Conservation (phyloP, 768 basidiomycete genomes). For the Pholiota microspora region DNA sequence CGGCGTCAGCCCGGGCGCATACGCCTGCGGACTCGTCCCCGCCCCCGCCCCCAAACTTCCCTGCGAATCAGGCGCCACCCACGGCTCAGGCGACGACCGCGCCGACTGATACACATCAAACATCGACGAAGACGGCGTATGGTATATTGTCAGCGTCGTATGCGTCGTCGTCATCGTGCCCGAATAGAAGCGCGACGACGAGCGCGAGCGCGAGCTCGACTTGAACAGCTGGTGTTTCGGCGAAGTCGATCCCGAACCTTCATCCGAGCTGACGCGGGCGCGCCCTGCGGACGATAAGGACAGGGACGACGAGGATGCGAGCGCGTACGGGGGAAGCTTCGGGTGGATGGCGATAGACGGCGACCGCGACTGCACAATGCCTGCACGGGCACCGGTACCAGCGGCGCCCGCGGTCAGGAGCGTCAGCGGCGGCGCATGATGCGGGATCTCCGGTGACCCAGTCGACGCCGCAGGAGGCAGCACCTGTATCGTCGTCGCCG, state of each 20-base stretch:
- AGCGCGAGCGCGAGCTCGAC: constrained; percentile 49
- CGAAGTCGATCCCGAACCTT: background rate
- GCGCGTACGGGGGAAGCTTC: background rate
- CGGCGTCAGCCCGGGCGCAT: background rate
- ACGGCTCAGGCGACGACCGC: constrained; percentile 53
- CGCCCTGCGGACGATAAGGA: background rate
- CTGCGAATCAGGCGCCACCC: background rate
- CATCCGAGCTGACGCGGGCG: background rate
- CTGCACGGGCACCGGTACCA: background rate
- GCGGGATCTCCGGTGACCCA: constrained; percentile 1
- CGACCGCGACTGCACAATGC: constrained; percentile 24
- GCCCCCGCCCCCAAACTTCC: constrained; percentile 1
- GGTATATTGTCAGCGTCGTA: constrained; percentile 62
- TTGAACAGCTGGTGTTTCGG: constrained; percentile 29
- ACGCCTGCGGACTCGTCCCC: constrained; percentile 9
- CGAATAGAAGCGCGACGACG: constrained; percentile 38
- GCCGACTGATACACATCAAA: constrained; percentile 66
- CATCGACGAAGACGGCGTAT: constrained; percentile 79
- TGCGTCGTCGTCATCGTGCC: constrained; percentile 58
- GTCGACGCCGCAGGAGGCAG: constrained; percentile 10
- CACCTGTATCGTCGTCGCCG: background rate
- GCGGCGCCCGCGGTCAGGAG: background rate
- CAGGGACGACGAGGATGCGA: background rate
- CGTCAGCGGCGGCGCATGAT: background rate
- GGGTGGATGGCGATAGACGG: constrained; percentile 26